These are phyloP conservation scores for Chlorella sorokiniana DNA, from an alignment of 139 green algal species.

Conservation along the genomic window DNA sequence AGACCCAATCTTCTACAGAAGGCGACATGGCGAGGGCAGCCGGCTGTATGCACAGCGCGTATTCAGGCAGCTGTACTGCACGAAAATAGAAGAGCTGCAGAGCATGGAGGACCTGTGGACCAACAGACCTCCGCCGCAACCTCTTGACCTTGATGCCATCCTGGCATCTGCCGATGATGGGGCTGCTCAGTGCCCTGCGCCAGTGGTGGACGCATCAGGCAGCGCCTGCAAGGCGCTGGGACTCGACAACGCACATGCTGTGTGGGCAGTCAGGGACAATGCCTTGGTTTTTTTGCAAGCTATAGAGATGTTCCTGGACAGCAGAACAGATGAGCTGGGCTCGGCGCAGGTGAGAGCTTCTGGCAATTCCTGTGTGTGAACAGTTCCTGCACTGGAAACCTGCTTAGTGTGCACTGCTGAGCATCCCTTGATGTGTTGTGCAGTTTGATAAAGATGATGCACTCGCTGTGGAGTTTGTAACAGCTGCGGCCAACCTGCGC, in stretches of 20 bases:
- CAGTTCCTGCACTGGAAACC: not conserved
- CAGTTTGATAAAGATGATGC: constrained; percentile 92
- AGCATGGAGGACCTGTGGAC: constrained; percentile 79
- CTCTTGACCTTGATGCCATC: constrained; percentile 55
- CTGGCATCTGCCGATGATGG: not conserved
- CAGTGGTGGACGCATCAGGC: not conserved
- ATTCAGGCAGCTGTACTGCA: constrained; percentile 49
- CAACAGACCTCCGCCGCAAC: constrained; percentile 62
- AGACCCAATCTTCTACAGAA: constrained; percentile 35
- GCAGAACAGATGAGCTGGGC: constrained; percentile 62
- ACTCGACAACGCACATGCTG: constrained; percentile 59
- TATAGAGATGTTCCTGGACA: constrained; percentile 58
- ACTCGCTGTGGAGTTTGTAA: constrained; percentile 94
- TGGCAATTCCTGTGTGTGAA: not conserved
- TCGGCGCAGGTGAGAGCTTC: constrained; percentile 16
- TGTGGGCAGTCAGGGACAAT: constrained; percentile 60
- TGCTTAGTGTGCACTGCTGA: not conserved
- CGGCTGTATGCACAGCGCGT: constrained; percentile 41
- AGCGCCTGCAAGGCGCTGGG: constrained; percentile 59
- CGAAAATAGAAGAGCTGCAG: constrained; percentile 48
- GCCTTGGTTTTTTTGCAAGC: constrained; percentile 77
- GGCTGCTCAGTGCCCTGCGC: not conserved
- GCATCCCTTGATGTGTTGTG: not conserved
- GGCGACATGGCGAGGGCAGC: constrained; percentile 32
- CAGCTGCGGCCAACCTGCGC: constrained; percentile 88